Evolutionary conservation across 805 yeast genomes (phyloP).

Genomic region (Pichia kluyveri): DNA sequence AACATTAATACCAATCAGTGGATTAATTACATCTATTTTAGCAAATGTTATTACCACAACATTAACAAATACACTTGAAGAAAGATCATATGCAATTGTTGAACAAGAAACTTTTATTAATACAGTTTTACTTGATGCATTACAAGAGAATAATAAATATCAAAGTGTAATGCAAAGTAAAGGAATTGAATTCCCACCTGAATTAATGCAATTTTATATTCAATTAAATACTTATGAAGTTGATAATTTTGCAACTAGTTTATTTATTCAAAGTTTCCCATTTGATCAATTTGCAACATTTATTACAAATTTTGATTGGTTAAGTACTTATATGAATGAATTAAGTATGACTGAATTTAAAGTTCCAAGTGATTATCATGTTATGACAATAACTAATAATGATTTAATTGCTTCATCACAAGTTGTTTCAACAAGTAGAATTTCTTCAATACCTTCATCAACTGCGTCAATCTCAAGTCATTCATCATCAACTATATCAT

Average conservation of each 20-base stretch:
- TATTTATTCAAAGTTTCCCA: slow-evolving; percentile 24
- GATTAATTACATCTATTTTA: no score
- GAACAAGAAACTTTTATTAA: slow-evolving; percentile 25
- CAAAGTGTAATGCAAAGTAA: slow-evolving; percentile 27
- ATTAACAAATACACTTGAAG: slow-evolving; percentile 17
- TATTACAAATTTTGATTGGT: slow-evolving; percentile 28
- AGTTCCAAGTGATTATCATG: slow-evolving; percentile 22
- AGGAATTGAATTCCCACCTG: slow-evolving; percentile 21
- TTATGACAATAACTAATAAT: slow-evolving; percentile 8
- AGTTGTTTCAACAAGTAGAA: background rate
- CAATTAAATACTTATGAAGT: slow-evolving; percentile 9
- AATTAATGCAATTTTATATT: slow-evolving; percentile 23
- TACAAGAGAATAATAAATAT: slow-evolving; percentile 18
- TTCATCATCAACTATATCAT: background rate
- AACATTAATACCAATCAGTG: no score
- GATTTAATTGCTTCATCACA: background rate
- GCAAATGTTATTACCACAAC: slow-evolving; percentile 11
- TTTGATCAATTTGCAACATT: slow-evolving; percentile 25
- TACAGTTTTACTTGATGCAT: slow-evolving; percentile 26
- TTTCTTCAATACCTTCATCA: background rate
- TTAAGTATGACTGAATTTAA: slow-evolving; percentile 20
- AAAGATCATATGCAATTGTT: slow-evolving; percentile 24
- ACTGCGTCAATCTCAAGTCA: background rate
- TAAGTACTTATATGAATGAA: slow-evolving; percentile 17
- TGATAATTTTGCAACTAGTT: slow-evolving; percentile 16